Conservation (phyloP, 2,329 filamentous ascomycete genomes). For the Elsinoe perseae region DNA sequence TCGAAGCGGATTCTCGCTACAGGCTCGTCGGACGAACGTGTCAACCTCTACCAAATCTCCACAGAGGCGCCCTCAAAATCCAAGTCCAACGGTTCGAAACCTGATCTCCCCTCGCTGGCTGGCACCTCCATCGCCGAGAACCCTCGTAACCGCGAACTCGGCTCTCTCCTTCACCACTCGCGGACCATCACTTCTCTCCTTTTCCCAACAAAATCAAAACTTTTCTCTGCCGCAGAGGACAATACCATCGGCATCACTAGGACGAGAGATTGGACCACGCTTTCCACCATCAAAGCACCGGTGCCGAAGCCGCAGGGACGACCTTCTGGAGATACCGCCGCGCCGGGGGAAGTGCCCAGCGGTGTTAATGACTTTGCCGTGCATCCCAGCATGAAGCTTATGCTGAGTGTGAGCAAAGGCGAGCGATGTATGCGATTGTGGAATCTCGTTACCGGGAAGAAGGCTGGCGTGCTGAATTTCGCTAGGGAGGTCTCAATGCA, state of each 20-base stretch:
- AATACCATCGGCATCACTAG: constrained; percentile 82
- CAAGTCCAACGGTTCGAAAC: constrained; percentile 37
- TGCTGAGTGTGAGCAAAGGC: constrained; percentile 84
- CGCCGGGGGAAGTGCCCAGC: constrained; percentile 69
- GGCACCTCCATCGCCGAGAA: constrained; percentile 74
- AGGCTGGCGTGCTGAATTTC: constrained; percentile 87
- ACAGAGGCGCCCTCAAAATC: constrained; percentile 46
- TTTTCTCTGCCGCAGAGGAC: constrained; percentile 83
- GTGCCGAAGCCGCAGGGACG: constrained; percentile 71
- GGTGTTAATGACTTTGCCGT: constrained; percentile 93
- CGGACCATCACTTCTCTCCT: constrained; percentile 70
- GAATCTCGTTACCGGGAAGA: constrained; percentile 95
- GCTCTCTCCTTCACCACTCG: constrained; percentile 77
- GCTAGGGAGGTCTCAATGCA: constrained; percentile 62
- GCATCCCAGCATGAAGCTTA: constrained; percentile 92
- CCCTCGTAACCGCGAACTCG: constrained; percentile 77
- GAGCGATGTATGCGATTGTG: constrained; percentile 89
- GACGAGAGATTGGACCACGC: constrained; percentile 78
- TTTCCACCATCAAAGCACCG: constrained; percentile 83
- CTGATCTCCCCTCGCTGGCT: constrained; percentile 52
- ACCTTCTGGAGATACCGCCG: constrained; percentile 83
- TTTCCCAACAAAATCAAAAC: constrained; percentile 80
- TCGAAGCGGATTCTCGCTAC: constrained; percentile 84
- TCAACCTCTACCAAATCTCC: constrained; percentile 90
- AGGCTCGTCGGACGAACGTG: constrained; percentile 84